Evolutionary conservation across 2,329 filamentous ascomycete species (phyloP).

Genomic region (Huntiella bhutanensis): DNA sequence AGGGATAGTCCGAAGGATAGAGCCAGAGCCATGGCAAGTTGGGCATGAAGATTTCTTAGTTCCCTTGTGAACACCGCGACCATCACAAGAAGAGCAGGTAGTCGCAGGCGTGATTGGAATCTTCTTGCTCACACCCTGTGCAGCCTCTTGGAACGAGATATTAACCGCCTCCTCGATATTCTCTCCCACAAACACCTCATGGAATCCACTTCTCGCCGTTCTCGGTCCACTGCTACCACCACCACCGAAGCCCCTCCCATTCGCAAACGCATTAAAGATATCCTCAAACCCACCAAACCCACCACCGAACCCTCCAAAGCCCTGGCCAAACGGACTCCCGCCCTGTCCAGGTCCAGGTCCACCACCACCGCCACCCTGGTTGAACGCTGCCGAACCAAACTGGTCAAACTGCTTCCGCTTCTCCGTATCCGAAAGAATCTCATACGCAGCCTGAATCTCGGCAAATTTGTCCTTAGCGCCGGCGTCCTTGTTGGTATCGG

Average conservation of each 20-base stretch:
- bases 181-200: slow-evolving; percentile 77
- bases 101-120: slow-evolving; percentile 69
- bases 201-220: slow-evolving; percentile 43
- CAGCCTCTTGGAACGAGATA: slow-evolving; percentile 90
- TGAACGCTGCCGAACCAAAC: slow-evolving; percentile 74
- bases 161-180: slow-evolving; percentile 88
- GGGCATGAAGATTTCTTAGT: slow-evolving; percentile 55
- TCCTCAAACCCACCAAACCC: slow-evolving; percentile 86
- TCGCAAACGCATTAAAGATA: slow-evolving; percentile 73
- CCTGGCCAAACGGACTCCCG: slow-evolving; percentile 41
- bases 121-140: slow-evolving; percentile 77
- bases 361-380: slow-evolving; percentile 49
- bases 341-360: slow-evolving; percentile 21
- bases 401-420: slow-evolving; percentile 87
- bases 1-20: slow-evolving; percentile 70
- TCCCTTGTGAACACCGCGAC: slow-evolving; percentile 69
- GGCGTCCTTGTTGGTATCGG: slow-evolving; percentile 91
- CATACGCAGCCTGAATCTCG: slow-evolving; percentile 85
- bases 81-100: slow-evolving; percentile 64
- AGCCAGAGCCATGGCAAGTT: slow-evolving; percentile 70
- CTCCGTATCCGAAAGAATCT: slow-evolving; percentile 77
- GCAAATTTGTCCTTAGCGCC: slow-evolving; percentile 87
- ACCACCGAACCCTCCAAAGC: slow-evolving; percentile 51
- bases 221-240: slow-evolving; percentile 26
- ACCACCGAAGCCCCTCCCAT: slow-evolving; percentile 33